Evolutionary conservation across 352 stramenopile genomes (phyloP).

Genomic region (Phytophthora pistaciae): DNA sequence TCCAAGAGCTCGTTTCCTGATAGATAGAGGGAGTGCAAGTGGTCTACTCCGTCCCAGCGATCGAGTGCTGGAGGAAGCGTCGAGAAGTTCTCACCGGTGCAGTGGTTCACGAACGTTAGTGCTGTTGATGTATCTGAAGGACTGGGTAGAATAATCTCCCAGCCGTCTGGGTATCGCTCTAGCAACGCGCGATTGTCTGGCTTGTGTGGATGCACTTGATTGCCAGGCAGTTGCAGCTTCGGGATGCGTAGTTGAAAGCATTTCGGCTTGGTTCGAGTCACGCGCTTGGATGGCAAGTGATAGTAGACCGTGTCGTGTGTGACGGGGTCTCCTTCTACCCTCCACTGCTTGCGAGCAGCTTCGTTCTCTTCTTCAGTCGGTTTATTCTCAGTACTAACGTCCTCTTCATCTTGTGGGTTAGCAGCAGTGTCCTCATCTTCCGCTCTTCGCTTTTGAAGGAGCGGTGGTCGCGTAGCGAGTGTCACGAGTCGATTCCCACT

Average conservation of each 20-base stretch:
- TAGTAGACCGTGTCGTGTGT: constrained; percentile 64
- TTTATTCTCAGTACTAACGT: neutral
- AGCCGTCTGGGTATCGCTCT: constrained; percentile 46
- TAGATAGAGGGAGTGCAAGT: constrained; percentile 55
- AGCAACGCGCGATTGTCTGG: constrained; percentile 22
- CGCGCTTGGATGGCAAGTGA: constrained; percentile 51
- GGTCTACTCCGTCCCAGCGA: constrained; percentile 52
- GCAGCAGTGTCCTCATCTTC: constrained; percentile 7
- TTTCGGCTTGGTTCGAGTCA: constrained; percentile 58
- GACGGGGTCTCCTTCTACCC: constrained; percentile 61
- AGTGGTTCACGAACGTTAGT: constrained; percentile 64
- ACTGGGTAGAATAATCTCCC: constrained; percentile 53
- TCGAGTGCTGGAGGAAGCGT: constrained; percentile 62
- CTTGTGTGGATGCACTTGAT: constrained; percentile 6
- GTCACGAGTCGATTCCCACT: constrained; percentile 73
- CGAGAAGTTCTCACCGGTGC: constrained; percentile 37
- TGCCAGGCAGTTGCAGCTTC: constrained; percentile 40
- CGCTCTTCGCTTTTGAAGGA: constrained; percentile 13
- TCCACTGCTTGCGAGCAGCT: constrained; percentile 49
- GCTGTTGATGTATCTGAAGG: constrained; percentile 41
- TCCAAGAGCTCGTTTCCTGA: constrained; percentile 71
- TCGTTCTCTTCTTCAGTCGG: constrained; percentile 45
- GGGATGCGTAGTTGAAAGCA: constrained; percentile 68
- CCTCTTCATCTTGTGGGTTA: constrained; percentile 23
- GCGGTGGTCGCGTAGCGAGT: constrained; percentile 56